Base-by-base conservation (phyloP, 2,329 filamentous ascomycete genomes). In the Zasmidium citrigriseum region DNA sequence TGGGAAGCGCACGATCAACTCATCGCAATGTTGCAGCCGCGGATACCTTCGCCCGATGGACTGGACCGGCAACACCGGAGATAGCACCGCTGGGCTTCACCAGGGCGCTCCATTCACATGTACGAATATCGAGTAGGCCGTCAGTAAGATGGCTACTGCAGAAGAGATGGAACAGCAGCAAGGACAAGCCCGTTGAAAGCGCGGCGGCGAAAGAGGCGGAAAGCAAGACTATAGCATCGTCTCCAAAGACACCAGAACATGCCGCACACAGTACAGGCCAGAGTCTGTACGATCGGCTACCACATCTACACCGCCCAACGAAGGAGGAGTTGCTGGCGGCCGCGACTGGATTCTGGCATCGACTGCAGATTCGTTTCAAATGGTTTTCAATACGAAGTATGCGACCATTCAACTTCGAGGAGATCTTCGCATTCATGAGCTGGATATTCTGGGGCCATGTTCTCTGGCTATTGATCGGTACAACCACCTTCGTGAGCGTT, bases 331-430 rank as follows among this genome's bases (percentile, higher is more conserved):
- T 99, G 24, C 81, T 99, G 34, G 89, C 90, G 20, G 93, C 95
- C 3, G 92, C 95, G 34, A 97, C 87, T 21, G 93, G 93, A 1
- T 97, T 98, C 73, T 95, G 91, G 87, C 89, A 96, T 62, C 86
- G 95, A 50, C 76, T 97, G 46, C 91, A 89, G 70, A 90, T 98
- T 22, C 89, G 92, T 44, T 96, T 98, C 79, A 99, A 99, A 76
- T 99, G 95, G 95, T 88, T 95, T 68, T 96, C 95, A 2, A 99
- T 99, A 68, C 83, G 93, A 71, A 96, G 93, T 72, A 90, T 90
- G 73, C 84, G 95, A 38, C 95, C 95, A 0, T 99, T 95, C 85
- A 99, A 96, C 74, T 85, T 89, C 21, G 95, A 99, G 73, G 95
- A 99, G 77, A 97, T 96, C 81, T 90, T 92, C 47, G 95, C 95